Evolutionary conservation across 305 asterid species (phyloP).

Genomic region (Solanum hybrid): DNA sequence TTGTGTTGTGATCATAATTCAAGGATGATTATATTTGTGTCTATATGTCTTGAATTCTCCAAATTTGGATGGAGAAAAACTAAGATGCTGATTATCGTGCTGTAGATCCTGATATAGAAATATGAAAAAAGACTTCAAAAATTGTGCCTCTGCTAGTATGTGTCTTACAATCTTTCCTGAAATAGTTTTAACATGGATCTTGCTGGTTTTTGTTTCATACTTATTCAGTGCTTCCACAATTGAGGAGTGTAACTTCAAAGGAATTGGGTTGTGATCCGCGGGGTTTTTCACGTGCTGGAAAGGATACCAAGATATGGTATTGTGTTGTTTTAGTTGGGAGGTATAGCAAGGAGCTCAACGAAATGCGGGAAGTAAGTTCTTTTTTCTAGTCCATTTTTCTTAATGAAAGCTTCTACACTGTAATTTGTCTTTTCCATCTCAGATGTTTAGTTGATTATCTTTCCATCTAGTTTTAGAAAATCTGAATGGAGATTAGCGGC

Average conservation of each 20-base stretch:
- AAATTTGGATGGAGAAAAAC: neutral
- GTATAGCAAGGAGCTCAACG: slow-evolving; percentile 74
- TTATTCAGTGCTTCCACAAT: slow-evolving; percentile 86
- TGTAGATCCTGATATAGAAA: neutral
- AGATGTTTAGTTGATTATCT: slow-evolving; percentile 3
- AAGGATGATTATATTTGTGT: neutral
- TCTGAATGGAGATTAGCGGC: neutral
- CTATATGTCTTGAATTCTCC: neutral
- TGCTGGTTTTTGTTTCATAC: slow-evolving; percentile 13
- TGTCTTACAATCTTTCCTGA: neutral
- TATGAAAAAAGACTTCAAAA: neutral
- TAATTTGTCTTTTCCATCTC: neutral
- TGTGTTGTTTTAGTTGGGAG: slow-evolving; percentile 92
- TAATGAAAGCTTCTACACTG: neutral
- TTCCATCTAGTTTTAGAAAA: neutral
- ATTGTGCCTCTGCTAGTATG: neutral
- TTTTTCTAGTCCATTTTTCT: neutral
- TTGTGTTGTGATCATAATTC: neutral
- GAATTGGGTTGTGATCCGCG: slow-evolving; percentile 87
- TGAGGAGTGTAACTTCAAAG: slow-evolving; percentile 69
- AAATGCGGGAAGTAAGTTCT: slow-evolving; percentile 85
- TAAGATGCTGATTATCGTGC: neutral
- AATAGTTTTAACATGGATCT: neutral
- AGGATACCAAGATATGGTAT: slow-evolving; percentile 77
- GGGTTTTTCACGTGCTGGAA: slow-evolving; percentile 85